A percentile compares a stretch with the other conserved stretches of the same genome.
phyloP scores from a whole-genome alignment of 768 basidiomycete species.

The Suillus decipiens region DNA sequence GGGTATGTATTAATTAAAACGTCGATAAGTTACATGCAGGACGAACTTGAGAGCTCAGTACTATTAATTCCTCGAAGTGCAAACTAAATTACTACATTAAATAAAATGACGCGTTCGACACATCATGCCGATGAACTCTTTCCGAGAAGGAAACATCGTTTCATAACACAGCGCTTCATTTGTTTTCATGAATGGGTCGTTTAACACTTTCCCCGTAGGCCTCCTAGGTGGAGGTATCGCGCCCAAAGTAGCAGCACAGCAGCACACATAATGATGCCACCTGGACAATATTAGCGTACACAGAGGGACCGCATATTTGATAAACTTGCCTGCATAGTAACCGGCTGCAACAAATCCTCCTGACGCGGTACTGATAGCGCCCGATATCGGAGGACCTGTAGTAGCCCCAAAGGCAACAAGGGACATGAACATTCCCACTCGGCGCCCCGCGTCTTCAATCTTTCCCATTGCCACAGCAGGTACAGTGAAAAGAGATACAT shows the following conservation, averaged over 20 bases:
- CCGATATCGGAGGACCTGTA: slow-evolving; percentile 72
- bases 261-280: slow-evolving; percentile 42
- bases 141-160: not conserved
- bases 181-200: not conserved
- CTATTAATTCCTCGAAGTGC: not conserved
- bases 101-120: not conserved
- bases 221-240: slow-evolving; percentile 41
- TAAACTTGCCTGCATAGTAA: slow-evolving; percentile 42
- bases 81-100: not conserved
- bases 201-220: slow-evolving; percentile 37
- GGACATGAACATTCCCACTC: slow-evolving; percentile 65
- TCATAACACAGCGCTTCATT: not conserved
- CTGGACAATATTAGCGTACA: slow-evolving; percentile 19
- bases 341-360: slow-evolving; percentile 42
- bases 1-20: not conserved
- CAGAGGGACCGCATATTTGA: not conserved
- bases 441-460: slow-evolving; percentile 59
- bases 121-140: not conserved
- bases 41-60: not conserved
- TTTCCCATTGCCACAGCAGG: slow-evolving; percentile 65
- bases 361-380: slow-evolving; percentile 58
- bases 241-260: slow-evolving; percentile 42
- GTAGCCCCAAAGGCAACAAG: slow-evolving; percentile 63
- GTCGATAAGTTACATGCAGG: not conserved
- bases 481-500: slow-evolving; percentile 54